A percentile compares a stretch with the other conserved stretches of the same genome.
Conservation (phyloP, 345 rosid species). For the Acer yangbiense region DNA sequence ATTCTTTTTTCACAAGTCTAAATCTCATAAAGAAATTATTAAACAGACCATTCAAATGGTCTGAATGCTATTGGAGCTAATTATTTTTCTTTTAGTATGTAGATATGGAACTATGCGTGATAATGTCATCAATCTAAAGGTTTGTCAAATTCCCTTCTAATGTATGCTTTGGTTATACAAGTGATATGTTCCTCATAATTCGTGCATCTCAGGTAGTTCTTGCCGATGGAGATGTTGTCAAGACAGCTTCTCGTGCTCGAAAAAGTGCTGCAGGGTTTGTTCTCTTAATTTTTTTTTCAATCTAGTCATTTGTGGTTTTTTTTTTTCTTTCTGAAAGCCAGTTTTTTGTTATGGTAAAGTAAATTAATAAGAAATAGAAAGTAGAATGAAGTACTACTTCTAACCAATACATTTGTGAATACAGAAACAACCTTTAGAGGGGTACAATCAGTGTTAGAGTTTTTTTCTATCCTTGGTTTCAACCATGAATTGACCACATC, state of each 20-base stretch:
- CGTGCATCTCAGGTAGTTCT: constrained; percentile 68
- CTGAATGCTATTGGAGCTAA: constrained; percentile 33
- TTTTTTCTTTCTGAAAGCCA: not conserved
- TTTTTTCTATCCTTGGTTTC: not conserved
- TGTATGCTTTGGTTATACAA: constrained; percentile 16
- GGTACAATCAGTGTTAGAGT: not conserved
- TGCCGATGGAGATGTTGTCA: constrained; percentile 87
- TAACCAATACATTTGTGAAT: not conserved
- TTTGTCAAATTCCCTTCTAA: constrained; percentile 31
- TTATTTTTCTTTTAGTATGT: constrained; percentile 55
- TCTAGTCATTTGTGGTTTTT: not conserved
- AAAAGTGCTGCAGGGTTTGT: constrained; percentile 97
- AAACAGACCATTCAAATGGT: not conserved
- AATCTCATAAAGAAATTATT: not conserved
- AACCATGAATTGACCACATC: not conserved
- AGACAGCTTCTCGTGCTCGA: constrained; percentile 98
- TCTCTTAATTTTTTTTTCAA: constrained; percentile 21
- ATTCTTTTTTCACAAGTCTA: not conserved
- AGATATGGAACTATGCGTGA: constrained; percentile 99
- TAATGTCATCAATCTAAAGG: constrained; percentile 93
- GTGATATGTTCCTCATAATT: constrained; percentile 29
- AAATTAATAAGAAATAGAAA: constrained; percentile 1
- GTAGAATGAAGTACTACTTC: not conserved
- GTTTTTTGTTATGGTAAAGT: not conserved
- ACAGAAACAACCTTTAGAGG: not conserved